Evolutionary conservation across 306 rosid species (phyloP).

Genomic region (Acacia melanoxylon): DNA sequence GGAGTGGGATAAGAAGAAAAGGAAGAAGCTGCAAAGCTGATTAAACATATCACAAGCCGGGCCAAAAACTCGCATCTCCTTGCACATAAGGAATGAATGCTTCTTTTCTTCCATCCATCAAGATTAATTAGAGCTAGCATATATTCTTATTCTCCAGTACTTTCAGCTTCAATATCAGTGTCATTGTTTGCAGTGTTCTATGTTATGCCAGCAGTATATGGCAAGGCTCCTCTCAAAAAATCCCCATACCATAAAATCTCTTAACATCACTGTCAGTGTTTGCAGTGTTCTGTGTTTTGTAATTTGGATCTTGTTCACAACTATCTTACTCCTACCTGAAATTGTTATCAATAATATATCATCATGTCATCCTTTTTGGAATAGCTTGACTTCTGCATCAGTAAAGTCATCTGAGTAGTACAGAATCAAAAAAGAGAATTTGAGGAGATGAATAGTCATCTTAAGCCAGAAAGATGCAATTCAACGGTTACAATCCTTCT

Average conservation of each 20-base stretch:
- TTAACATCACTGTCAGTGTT: no score
- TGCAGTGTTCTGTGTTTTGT: background rate
- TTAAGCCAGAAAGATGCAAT: slow-evolving; percentile 25
- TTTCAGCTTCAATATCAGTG: background rate
- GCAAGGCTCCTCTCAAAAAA: background rate
- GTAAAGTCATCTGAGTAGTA: background rate
- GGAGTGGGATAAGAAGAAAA: background rate
- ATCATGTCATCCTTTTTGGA: background rate
- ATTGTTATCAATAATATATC: background rate
- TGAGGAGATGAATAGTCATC: background rate
- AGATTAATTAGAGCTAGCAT: background rate
- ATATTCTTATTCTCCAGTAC: background rate
- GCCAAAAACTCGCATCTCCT: background rate
- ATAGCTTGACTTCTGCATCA: background rate
- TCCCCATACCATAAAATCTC: background rate
- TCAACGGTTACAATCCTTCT: slow-evolving; percentile 57
- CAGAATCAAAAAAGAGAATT: background rate
- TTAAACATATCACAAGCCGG: background rate
- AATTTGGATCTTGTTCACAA: background rate
- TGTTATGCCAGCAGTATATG: background rate
- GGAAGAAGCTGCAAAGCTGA: background rate
- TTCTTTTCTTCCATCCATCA: background rate
- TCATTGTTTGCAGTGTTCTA: background rate
- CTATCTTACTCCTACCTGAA: background rate
- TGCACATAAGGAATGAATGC: background rate